Evolutionary conservation across 768 basidiomycete genomes (phyloP).

Genomic region (Plicaturopsis crispa): DNA sequence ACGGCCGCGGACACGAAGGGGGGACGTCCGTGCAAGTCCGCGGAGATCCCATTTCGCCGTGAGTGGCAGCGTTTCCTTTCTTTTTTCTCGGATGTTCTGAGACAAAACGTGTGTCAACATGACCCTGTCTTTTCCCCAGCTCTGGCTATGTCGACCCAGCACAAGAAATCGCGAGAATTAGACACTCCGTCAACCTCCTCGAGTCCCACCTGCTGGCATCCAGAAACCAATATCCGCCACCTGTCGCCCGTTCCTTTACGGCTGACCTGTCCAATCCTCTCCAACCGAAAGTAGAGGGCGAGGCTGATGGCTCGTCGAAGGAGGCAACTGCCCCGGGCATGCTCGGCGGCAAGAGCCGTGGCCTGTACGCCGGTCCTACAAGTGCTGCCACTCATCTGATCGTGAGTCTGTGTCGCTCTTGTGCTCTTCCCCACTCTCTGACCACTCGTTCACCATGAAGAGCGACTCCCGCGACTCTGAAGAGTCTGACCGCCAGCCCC

Average conservation of each 20-base stretch:
- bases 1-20: conserved; percentile 56
- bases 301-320: conserved; percentile 39
- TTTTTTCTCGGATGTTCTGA: conserved; percentile 9
- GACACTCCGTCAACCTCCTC: conserved; percentile 31
- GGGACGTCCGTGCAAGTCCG: conserved; percentile 40
- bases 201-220: conserved; percentile 24
- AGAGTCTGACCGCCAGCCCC: conserved; percentile 7
- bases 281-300: conserved; percentile 48
- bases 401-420: conserved; percentile 31
- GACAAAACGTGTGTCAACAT: conserved; percentile 5
- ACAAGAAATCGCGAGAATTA: conserved; percentile 31
- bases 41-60: conserved; percentile 53
- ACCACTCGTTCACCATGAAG: neutral
- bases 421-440: conserved; percentile 4
- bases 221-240: conserved; percentile 20
- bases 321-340: conserved; percentile 45
- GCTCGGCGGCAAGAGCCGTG: conserved; percentile 42
- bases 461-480: neutral
- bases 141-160: conserved; percentile 26
- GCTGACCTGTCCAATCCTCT: conserved; percentile 22
- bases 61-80: conserved; percentile 19
- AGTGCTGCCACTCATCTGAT: conserved; percentile 65
- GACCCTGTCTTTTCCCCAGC: conserved; percentile 12
- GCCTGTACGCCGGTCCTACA: conserved; percentile 75
- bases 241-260: conserved; percentile 28